A percentile compares a stretch with the other conserved stretches of the same genome.
These are phyloP conservation scores for Globisporangium orthogonon DNA, from an alignment of 352 stramenopile genomes.

Conservation along the genomic window DNA sequence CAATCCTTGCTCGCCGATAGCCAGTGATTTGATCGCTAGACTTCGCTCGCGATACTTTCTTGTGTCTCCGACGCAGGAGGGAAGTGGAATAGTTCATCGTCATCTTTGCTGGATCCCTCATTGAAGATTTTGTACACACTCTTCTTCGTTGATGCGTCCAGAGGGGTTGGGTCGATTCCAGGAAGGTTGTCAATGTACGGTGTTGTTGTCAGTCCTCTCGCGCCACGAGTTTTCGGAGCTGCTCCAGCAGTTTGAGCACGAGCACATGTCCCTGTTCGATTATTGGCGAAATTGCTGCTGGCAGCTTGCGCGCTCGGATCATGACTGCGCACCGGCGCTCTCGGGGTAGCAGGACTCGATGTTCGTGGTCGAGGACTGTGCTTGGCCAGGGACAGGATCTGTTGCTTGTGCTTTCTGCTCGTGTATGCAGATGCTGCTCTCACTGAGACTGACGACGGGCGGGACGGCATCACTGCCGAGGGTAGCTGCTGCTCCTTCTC, in stretches of 20 bases:
- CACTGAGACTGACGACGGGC: slow-evolving; percentile 26
- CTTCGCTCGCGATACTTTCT: neutral
- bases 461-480: slow-evolving; percentile 16
- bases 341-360: slow-evolving; percentile 1
- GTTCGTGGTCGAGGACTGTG: slow-evolving; percentile 20
- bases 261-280: slow-evolving; percentile 7
- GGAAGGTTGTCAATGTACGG: neutral
- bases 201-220: neutral
- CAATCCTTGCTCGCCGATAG: too few species aligned
- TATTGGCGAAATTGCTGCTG: slow-evolving; percentile 5
- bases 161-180: neutral
- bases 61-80: slow-evolving; percentile 3
- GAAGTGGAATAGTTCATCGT: slow-evolving; percentile 23
- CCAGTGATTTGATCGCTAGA: neutral
- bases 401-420: slow-evolving; percentile 42
- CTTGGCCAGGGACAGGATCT: slow-evolving; percentile 23
- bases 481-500: slow-evolving; percentile 29
- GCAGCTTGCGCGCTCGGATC: neutral
- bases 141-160: neutral
- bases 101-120: neutral
- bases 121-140: slow-evolving; percentile 1
- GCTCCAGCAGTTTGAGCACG: slow-evolving; percentile 25
- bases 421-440: slow-evolving; percentile 11
- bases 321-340: neutral
- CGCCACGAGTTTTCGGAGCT: slow-evolving; percentile 5